Evolutionary conservation across 1,284 basidiomycete species (phyloP).

Genomic region (Tilletiopsis washingtonensis): DNA sequence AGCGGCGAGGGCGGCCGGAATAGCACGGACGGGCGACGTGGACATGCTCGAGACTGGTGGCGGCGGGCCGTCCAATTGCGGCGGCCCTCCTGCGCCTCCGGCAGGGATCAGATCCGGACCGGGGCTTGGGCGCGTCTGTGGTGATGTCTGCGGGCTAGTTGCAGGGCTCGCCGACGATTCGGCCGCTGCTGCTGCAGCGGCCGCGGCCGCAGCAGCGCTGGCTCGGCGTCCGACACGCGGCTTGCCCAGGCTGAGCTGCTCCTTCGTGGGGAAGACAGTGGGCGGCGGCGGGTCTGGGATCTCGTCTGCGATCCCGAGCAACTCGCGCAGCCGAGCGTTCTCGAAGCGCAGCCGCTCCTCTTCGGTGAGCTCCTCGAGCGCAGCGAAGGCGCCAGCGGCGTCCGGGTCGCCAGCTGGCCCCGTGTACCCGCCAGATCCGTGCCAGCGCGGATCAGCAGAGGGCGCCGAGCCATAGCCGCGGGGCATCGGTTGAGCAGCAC

Average conservation of each 20-base stretch:
- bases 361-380: slow-evolving; percentile 34
- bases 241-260: neutral
- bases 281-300: slow-evolving; percentile 1
- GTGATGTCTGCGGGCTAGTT: neutral
- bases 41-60: neutral
- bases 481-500: neutral
- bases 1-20: neutral
- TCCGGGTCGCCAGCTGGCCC: slow-evolving; percentile 29
- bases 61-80: neutral
- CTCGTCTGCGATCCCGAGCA: slow-evolving; percentile 14
- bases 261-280: neutral
- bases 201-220: neutral
- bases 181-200: neutral
- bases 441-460: slow-evolving; percentile 28
- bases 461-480: slow-evolving; percentile 7
- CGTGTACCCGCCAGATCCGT: slow-evolving; percentile 38
- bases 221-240: neutral
- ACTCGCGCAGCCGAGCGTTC: slow-evolving; percentile 37
- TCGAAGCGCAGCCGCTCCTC: slow-evolving; percentile 36
- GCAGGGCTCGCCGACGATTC: neutral
- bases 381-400: slow-evolving; percentile 18
- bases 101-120: neutral
- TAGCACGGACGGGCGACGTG: neutral
- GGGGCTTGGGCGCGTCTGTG: neutral
- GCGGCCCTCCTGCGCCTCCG: neutral